Conservation (phyloP, 23 red algal genomes). For the Gracilaria domingensis region DNA sequence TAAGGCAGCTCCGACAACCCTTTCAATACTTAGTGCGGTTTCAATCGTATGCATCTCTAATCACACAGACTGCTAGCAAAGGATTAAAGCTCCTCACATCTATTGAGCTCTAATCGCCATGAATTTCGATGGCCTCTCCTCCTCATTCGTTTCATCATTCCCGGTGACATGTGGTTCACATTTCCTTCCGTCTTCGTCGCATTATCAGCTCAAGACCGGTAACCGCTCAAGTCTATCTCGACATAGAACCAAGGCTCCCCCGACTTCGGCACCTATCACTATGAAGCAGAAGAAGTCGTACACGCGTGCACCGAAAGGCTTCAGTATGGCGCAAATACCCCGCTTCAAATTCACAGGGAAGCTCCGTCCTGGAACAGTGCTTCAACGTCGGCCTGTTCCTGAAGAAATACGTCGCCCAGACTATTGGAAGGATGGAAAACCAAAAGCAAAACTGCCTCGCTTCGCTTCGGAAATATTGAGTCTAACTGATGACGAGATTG, state of each 20-base stretch:
- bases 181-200: background rate
- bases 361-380: conserved; percentile 14
- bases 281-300: background rate
- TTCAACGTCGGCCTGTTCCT: conserved; percentile 31
- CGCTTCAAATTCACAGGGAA: conserved; percentile 23
- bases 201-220: background rate
- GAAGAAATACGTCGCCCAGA: conserved; percentile 77
- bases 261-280: background rate
- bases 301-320: background rate
- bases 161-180: background rate
- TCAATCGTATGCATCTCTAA: too few relatives aligned
- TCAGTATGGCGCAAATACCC: background rate
- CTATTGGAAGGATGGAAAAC: conserved; percentile 73
- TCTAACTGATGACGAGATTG: conserved; percentile 81
- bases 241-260: background rate
- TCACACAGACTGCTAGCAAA: background rate
- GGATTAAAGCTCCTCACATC: background rate
- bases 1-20: too few relatives aligned
- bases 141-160: conserved; percentile 23
- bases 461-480: conserved; percentile 90
- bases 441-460: conserved; percentile 33
- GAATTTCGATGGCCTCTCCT: background rate
- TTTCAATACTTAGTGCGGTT: too few relatives aligned
- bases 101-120: background rate
- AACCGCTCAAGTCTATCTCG: background rate